These are phyloP conservation scores for Colletotrichum noveboracense DNA, from an alignment of 2,329 filamentous ascomycete genomes.

Conservation along the genomic window DNA sequence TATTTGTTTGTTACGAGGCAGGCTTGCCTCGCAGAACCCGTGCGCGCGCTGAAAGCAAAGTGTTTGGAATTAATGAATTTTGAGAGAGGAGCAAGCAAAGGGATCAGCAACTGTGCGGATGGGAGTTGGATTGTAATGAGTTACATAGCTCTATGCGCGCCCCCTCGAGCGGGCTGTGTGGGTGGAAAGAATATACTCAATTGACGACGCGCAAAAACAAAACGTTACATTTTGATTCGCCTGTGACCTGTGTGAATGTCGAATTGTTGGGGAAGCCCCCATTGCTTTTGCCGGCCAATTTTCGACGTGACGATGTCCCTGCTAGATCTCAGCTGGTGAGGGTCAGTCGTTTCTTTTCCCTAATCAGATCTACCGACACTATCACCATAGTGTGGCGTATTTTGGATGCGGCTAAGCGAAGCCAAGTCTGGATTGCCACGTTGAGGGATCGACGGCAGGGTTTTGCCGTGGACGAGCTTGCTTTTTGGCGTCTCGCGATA, in stretches of 20 bases:
- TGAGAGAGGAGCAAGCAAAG: neutral
- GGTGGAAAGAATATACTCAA: neutral
- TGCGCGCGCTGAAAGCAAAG: neutral
- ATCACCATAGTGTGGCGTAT: neutral
- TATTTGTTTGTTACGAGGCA: neutral
- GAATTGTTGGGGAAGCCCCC: neutral
- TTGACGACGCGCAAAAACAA: neutral
- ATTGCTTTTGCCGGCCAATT: neutral
- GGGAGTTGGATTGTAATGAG: slow-evolving; percentile 3
- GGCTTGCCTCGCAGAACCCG: neutral
- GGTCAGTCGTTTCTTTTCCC: neutral
- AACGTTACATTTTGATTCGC: neutral
- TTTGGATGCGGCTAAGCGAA: neutral
- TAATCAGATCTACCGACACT: neutral
- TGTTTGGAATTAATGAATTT: slow-evolving; percentile 15
- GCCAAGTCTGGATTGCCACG: neutral
- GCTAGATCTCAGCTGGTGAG: neutral
- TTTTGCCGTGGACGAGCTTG: neutral
- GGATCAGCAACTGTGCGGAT: neutral
- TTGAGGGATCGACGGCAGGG: neutral
- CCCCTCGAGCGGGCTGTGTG: neutral
- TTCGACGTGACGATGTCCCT: neutral
- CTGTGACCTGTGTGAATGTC: neutral
- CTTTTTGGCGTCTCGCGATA: neutral
- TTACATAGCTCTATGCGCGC: neutral